Conservation (phyloP, 768 basidiomycete species). For the Rhodotorula kratochvilovae region DNA sequence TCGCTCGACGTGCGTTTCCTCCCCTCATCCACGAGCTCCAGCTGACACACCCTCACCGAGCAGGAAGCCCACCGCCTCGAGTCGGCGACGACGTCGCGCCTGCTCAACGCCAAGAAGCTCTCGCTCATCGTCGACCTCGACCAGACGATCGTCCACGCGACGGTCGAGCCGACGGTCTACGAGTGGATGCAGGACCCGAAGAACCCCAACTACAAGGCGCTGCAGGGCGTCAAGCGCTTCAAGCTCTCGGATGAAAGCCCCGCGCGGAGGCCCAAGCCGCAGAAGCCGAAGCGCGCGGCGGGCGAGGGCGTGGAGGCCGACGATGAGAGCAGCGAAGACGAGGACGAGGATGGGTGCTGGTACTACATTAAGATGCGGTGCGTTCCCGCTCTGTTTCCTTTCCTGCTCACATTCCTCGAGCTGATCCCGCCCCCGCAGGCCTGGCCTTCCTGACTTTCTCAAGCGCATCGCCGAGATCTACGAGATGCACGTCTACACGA, state of each 20-base stretch:
- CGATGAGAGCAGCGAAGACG: conserved; percentile 52
- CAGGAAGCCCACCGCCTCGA: conserved; percentile 83
- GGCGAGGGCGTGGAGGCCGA: neutral
- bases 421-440: neutral
- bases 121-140: conserved; percentile 97
- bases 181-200: conserved; percentile 84
- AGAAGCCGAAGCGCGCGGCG: neutral
- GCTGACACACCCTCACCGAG: neutral
- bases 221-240: conserved; percentile 87
- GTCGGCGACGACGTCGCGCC: conserved; percentile 69
- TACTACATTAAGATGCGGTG: conserved; percentile 98
- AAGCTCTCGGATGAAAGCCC: conserved; percentile 73
- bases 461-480: conserved; percentile 67
- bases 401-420: neutral
- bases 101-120: conserved; percentile 70
- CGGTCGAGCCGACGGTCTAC: conserved; percentile 95
- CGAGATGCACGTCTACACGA: conserved; percentile 99
- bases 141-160: conserved; percentile 97
- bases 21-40: neutral
- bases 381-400: conserved; percentile 39
- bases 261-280: conserved; percentile 44
- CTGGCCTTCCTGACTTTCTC: conserved; percentile 65
- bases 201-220: conserved; percentile 88
- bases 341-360: conserved; percentile 64
- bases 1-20: conserved; percentile 14